A percentile compares a stretch with the other conserved stretches of the same genome.
Evolutionary conservation across 1,284 basidiomycete species (phyloP).

Genomic region (Pyrrhoderma noxium): DNA sequence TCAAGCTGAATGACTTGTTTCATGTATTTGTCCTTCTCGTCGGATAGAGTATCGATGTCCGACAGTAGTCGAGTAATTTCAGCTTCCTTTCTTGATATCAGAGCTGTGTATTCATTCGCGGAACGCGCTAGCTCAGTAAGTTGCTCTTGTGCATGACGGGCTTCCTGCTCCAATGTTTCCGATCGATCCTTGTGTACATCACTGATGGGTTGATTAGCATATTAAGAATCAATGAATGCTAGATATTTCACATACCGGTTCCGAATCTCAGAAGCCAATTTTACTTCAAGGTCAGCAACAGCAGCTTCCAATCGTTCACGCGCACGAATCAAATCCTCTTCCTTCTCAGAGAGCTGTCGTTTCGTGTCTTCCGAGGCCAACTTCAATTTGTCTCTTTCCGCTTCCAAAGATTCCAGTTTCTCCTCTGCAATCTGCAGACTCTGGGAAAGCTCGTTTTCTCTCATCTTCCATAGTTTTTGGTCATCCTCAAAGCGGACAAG

Average conservation of each 20-base stretch:
- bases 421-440: slow-evolving; percentile 53
- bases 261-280: slow-evolving; percentile 59
- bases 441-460: slow-evolving; percentile 52
- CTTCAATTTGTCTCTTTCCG: slow-evolving; percentile 54
- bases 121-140: slow-evolving; percentile 72
- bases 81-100: slow-evolving; percentile 75
- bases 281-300: slow-evolving; percentile 67
- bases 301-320: slow-evolving; percentile 72
- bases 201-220: slow-evolving; percentile 32
- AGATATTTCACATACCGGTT: slow-evolving; percentile 47
- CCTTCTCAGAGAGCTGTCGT: slow-evolving; percentile 63
- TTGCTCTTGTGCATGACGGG: slow-evolving; percentile 71
- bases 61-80: slow-evolving; percentile 56
- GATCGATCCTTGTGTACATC: slow-evolving; percentile 55
- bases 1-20: slow-evolving; percentile 63
- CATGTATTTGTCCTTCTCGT: slow-evolving; percentile 46
- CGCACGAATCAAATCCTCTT: slow-evolving; percentile 71
- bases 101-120: slow-evolving; percentile 70
- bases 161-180: slow-evolving; percentile 57
- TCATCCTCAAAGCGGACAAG: slow-evolving; percentile 74
- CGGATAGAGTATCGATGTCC: slow-evolving; percentile 47
- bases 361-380: slow-evolving; percentile 68
- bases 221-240: slow-evolving; percentile 8
- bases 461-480: slow-evolving; percentile 57
- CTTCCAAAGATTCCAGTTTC: slow-evolving; percentile 49